These are phyloP conservation scores for Thelonectria discophora DNA, from an alignment of 2,329 filamentous ascomycete species.

Conservation along the genomic window DNA sequence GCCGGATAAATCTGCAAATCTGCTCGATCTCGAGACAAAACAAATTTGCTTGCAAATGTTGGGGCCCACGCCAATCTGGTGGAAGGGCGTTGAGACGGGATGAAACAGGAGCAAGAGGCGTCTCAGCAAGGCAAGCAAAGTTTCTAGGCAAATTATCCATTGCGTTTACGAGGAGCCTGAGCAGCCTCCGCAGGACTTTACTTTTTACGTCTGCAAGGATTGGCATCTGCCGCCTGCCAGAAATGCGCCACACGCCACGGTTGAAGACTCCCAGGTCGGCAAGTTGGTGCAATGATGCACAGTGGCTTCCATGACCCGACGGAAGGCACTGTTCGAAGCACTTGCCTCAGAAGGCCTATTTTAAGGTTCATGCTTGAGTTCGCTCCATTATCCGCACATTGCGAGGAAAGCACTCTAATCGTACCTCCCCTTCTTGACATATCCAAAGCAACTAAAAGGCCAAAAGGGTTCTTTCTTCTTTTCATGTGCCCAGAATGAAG, in stretches of 20 bases:
- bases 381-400: too few species aligned
- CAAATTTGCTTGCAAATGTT: background rate
- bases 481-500: too few species aligned
- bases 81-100: background rate
- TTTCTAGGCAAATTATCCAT: background rate
- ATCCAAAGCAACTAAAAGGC: too few species aligned
- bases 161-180: too few species aligned
- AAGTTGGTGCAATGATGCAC: constrained; percentile 9
- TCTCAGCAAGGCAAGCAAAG: background rate
- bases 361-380: too few species aligned
- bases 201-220: background rate
- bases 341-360: too few species aligned
- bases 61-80: too few species aligned
- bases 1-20: background rate
- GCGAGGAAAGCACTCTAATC: too few species aligned
- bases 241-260: background rate
- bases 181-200: background rate
- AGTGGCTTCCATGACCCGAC: background rate
- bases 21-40: background rate
- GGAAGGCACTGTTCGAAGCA: too few species aligned
- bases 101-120: background rate
- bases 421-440: too few species aligned
- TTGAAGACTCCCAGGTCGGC: too few species aligned
- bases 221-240: background rate
- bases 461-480: too few species aligned